A percentile compares a stretch with the other conserved stretches of the same genome.
Evolutionary conservation across 2,329 filamentous ascomycete genomes (phyloP).

Genomic region (Ophiostoma triangulosporum): DNA sequence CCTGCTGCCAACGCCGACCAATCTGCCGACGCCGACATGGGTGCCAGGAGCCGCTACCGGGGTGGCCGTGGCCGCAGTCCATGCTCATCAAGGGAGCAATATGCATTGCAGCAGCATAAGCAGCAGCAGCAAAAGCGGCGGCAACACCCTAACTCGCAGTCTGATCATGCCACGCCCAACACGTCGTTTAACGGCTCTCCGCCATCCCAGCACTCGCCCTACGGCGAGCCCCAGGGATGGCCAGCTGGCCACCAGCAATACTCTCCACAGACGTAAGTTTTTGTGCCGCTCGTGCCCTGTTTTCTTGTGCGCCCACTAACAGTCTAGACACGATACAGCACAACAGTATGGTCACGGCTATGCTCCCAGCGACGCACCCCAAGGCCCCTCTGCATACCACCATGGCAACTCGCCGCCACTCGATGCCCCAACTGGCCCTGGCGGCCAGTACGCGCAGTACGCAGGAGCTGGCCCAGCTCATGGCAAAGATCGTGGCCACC

Average conservation of each 20-base stretch:
- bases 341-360: constrained; percentile 50
- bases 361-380: constrained; percentile 34
- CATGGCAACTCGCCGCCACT: constrained; percentile 35
- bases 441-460: constrained; percentile 37
- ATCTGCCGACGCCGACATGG: constrained; percentile 35
- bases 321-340: constrained; percentile 11
- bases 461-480: constrained; percentile 34
- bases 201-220: constrained; percentile 26
- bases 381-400: constrained; percentile 32
- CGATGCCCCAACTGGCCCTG: constrained; percentile 42
- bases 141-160: constrained; percentile 1
- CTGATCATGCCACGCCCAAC: constrained; percentile 23
- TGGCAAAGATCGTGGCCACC: constrained; percentile 46
- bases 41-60: constrained; percentile 22
- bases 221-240: constrained; percentile 26
- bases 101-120: not conserved
- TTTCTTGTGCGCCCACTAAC: constrained; percentile 2
- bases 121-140: constrained; percentile 5
- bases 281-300: not conserved
- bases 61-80: constrained; percentile 18
- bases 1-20: constrained; percentile 30
- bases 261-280: constrained; percentile 29
- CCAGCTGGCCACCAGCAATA: constrained; percentile 23
- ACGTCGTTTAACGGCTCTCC: constrained; percentile 33
- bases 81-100: constrained; percentile 18